phyloP scores from a whole-genome alignment of 495 filamentous ascomycete species.

The Chlorociboria aeruginascens region DNA sequence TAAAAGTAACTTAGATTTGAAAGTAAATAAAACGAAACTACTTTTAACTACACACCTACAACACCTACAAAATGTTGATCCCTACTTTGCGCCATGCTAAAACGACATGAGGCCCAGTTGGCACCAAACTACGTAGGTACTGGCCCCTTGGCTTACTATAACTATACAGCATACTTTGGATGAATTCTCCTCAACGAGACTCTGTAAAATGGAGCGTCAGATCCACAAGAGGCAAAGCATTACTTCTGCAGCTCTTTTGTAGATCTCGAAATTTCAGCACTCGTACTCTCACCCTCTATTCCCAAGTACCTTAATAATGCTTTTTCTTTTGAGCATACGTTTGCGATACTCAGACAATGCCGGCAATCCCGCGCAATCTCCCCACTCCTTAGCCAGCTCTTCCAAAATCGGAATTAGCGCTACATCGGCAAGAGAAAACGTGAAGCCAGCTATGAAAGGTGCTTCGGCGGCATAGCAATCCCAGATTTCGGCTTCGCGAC shows the following conservation, averaged over 20 bases:
- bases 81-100: too few relatives aligned
- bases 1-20: too few relatives aligned
- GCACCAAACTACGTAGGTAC: too few relatives aligned
- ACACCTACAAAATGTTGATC: too few relatives aligned
- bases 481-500: slow-evolving; percentile 33
- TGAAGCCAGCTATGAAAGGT: slow-evolving; percentile 43
- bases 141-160: too few relatives aligned
- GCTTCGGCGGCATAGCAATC: slow-evolving; percentile 32
- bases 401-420: slow-evolving; percentile 60
- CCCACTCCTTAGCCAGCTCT: slow-evolving; percentile 33
- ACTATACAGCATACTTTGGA: too few relatives aligned
- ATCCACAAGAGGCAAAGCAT: too few relatives aligned
- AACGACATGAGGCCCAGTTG: too few relatives aligned
- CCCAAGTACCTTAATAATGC: slow-evolving; percentile 4
- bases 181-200: too few relatives aligned
- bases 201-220: too few relatives aligned
- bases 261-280: neutral
- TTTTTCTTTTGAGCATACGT: slow-evolving; percentile 2
- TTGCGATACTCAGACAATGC: slow-evolving; percentile 5
- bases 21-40: too few relatives aligned
- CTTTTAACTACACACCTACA: too few relatives aligned
- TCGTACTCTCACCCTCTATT: neutral
- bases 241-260: neutral
- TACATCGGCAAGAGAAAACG: slow-evolving; percentile 54
- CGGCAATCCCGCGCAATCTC: slow-evolving; percentile 2